Conservation (phyloP, 208 protist species). For the Crithidia fasciculata region DNA sequence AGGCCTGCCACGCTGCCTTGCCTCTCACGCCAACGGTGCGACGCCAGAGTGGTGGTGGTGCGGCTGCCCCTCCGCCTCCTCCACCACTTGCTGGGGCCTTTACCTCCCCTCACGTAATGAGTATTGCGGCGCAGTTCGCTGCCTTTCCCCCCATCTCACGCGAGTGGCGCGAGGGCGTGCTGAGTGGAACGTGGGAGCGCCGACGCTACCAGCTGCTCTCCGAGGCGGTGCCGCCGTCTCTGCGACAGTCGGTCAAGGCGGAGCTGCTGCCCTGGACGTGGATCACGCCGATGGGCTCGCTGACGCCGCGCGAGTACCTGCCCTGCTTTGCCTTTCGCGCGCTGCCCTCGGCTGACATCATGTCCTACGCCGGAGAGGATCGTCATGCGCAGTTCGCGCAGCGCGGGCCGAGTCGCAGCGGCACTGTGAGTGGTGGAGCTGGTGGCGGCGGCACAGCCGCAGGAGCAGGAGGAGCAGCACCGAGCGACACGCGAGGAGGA, state of each 20-base stretch:
- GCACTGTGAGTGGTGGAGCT: not conserved
- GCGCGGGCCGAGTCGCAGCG: not conserved
- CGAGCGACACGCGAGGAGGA: not conserved
- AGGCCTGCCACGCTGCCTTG: slow-evolving; percentile 26
- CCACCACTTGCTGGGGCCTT: not conserved
- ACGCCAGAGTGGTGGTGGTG: not conserved
- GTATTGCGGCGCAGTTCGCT: not conserved
- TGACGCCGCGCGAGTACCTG: slow-evolving; percentile 25
- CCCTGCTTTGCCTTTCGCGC: slow-evolving; percentile 32
- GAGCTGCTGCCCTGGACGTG: slow-evolving; percentile 27
- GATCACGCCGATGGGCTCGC: slow-evolving; percentile 24
- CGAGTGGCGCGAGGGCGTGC: slow-evolving; percentile 20
- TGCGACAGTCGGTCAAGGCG: slow-evolving; percentile 15
- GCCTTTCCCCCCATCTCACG: slow-evolving; percentile 13
- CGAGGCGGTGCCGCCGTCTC: slow-evolving; percentile 19
- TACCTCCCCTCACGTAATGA: not conserved
- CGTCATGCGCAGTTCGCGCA: slow-evolving; percentile 17
- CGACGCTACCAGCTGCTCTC: slow-evolving; percentile 14
- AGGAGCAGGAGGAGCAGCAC: not conserved
- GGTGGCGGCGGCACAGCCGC: too few species aligned
- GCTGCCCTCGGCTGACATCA: slow-evolving; percentile 12
- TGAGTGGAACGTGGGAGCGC: slow-evolving; percentile 24
- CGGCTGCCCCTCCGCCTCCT: not conserved
- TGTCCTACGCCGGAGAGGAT: slow-evolving; percentile 10
- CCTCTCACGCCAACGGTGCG: not conserved